These are phyloP conservation scores for Flaveria sonorensis DNA, from an alignment of 129 eudicot species.

Conservation along the genomic window DNA sequence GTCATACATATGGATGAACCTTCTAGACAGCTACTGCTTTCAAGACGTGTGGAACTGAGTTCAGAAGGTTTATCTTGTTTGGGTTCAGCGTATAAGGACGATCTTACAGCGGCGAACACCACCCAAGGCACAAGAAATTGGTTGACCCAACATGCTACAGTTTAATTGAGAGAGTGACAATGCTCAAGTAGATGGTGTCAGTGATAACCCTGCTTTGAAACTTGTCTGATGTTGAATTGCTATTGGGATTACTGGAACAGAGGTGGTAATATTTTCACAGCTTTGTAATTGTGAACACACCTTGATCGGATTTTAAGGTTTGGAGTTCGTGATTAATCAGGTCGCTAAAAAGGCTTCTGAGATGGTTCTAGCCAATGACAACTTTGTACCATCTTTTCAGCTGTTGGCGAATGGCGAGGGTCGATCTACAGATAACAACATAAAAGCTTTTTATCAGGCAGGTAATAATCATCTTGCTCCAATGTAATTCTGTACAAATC, in stretches of 20 bases:
- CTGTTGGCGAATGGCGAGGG: conserved; percentile 63
- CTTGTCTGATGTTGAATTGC: conserved; percentile 84
- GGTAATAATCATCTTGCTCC: conserved; percentile 37
- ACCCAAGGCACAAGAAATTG: conserved; percentile 66
- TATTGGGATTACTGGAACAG: conserved; percentile 92
- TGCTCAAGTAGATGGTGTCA: conserved; percentile 86
- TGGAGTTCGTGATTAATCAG: conserved; percentile 24
- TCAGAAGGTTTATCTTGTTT: conserved; percentile 76
- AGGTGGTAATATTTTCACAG: too few relatives aligned
- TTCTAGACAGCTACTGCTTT: conserved; percentile 47
- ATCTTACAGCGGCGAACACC: conserved; percentile 54
- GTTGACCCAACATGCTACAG: conserved; percentile 63
- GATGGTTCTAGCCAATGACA: conserved; percentile 92
- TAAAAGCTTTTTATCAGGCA: conserved; percentile 73
- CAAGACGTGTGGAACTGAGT: conserved; percentile 62
- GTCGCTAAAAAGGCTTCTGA: conserved; percentile 97
- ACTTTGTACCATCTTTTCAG: conserved; percentile 84
- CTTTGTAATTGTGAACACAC: too few relatives aligned
- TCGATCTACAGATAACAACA: conserved; percentile 79
- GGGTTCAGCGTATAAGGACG: conserved; percentile 72
- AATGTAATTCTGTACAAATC: neutral
- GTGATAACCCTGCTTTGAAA: conserved; percentile 57
- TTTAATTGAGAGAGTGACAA: conserved; percentile 77
- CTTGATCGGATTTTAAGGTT: too few relatives aligned
- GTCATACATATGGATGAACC: conserved; percentile 54